These are phyloP conservation scores for Brassica carinata DNA, from an alignment of 345 rosid species.

Conservation along the genomic window DNA sequence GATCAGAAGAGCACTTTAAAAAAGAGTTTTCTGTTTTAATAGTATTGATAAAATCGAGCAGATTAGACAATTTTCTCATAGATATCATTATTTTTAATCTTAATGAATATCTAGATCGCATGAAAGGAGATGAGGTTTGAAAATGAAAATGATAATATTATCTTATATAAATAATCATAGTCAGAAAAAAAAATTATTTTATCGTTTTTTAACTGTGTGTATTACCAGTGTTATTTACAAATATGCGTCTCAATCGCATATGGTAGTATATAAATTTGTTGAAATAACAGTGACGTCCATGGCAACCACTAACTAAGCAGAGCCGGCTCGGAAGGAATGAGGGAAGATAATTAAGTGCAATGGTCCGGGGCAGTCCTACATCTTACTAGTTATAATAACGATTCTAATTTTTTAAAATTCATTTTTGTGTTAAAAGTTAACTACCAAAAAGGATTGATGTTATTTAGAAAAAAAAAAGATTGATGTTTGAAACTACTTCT, in stretches of 20 bases:
- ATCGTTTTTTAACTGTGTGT: background rate
- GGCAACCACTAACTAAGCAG: background rate
- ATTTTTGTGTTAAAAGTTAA: background rate
- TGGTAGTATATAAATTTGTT: background rate
- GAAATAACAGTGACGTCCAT: background rate
- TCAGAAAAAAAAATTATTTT: background rate
- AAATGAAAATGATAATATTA: background rate
- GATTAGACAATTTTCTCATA: background rate
- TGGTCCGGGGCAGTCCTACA: background rate
- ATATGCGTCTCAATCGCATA: background rate
- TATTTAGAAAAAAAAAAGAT: background rate
- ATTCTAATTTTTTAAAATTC: background rate
- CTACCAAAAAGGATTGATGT: background rate
- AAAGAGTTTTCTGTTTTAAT: too few species aligned
- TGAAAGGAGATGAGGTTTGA: background rate
- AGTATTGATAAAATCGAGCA: background rate
- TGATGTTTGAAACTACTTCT: background rate
- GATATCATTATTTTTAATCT: background rate
- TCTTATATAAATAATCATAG: background rate
- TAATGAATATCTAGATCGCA: background rate
- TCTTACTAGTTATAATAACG: background rate
- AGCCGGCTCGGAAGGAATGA: background rate
- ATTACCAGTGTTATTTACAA: background rate
- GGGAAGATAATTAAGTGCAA: background rate
- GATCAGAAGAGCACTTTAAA: too few species aligned